These are phyloP conservation scores for Dendryphion nanum DNA, from an alignment of 2,329 filamentous ascomycete genomes.

Conservation along the genomic window DNA sequence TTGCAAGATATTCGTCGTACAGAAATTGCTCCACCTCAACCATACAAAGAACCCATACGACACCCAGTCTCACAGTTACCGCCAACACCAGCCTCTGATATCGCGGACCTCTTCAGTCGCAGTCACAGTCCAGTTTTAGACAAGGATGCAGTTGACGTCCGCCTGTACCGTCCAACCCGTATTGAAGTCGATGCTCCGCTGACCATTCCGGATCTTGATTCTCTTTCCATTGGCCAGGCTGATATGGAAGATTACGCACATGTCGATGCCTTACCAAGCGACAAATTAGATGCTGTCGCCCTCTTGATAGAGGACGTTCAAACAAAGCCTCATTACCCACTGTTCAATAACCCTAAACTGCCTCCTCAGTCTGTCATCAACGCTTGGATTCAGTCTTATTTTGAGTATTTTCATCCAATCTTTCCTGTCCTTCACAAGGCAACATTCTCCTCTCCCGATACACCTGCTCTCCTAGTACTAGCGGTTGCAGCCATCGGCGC, in stretches of 20 bases:
- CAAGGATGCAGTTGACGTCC: constrained; percentile 5
- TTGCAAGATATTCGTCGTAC: not conserved
- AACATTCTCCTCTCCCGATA: too few species aligned
- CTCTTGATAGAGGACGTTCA: not conserved
- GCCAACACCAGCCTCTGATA: constrained; percentile 4
- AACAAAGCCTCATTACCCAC: not conserved
- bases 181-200: constrained; percentile 7
- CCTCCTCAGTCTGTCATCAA: not conserved
- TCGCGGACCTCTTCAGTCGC: constrained; percentile 2
- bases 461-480: too few species aligned
- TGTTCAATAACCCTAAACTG: not conserved
- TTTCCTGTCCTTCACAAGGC: constrained; percentile 1
- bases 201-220: constrained; percentile 1
- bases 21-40: not conserved
- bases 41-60: not conserved
- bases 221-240: not conserved
- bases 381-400: not conserved
- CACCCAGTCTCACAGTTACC: not conserved
- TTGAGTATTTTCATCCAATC: constrained; percentile 1
- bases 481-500: too few species aligned
- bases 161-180: constrained; percentile 4
- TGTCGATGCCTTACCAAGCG: not conserved
- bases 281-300: not conserved
- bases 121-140: constrained; percentile 4
- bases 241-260: constrained; percentile 1